Evolutionary conservation across 495 filamentous ascomycete genomes (phyloP), one percentile per base, ranked within the genome.

Genomic region (Cryomyces minteri): DNA sequence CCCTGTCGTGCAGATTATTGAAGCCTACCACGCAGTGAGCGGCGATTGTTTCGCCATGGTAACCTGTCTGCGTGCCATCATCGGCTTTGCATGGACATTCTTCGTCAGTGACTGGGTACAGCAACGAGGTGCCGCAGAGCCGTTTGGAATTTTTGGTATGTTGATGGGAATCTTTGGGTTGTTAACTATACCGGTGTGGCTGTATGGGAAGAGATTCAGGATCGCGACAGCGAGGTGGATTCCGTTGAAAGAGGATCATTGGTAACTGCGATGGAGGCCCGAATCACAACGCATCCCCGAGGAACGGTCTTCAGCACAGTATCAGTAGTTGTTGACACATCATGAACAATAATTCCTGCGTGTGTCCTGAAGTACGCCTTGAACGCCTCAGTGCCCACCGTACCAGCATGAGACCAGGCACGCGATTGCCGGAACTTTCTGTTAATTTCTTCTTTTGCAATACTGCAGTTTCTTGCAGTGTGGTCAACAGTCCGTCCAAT

Each of bases 121-220:
- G 2, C 6, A 41, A 1, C 32, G 31, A 5, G 57, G 57, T 9
- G 41, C 52, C 1, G 55, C 54, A 5, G 46, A 54, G 43, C 57
- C 57, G 9, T 60, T 60, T 40, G 57, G 57, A 1, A 54, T 60
- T 32, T 60, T 58, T 47, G 55, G 55, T 29, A 58, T 60, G 55
- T 41, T 60, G 5, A 55, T 58, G 50, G 55, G 50, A n/a, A 25
- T 59, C 6, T 59, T 59, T 46, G 42, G 28, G 5, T 18, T 56
- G 12, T 41, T 53, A 31, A 53, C 53, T 8, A 43, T 56, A n/a
- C 53, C 53, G 18, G 36, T 56, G 39, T 48, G 29, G 39, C 10
- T 51, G 12, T 56, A 39, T 33, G 53, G 53, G 8, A 56, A 56
- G 45, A 48, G 53, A 32, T n/a, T 46, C 11, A 42, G 53, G 14